A percentile compares a stretch with the other conserved stretches of the same genome.
phyloP scores from a whole-genome alignment of 805 yeast species.

The Pichia eremophila region DNA sequence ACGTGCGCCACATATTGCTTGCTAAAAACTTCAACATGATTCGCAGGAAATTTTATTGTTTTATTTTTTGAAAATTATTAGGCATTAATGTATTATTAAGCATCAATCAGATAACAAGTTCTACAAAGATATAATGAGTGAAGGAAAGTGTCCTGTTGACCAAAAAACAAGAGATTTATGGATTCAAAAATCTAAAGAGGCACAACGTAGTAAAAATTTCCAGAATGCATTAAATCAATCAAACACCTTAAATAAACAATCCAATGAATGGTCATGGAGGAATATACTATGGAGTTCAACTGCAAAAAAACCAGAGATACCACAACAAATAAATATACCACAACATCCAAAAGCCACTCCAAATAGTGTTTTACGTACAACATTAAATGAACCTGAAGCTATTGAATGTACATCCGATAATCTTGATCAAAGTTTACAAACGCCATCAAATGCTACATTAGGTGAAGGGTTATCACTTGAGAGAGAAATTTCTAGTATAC shows the following conservation, averaged over 20 bases:
- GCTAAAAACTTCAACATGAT: background rate
- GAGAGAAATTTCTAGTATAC: constrained; percentile 73
- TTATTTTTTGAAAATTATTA: background rate
- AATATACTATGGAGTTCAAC: constrained; percentile 16
- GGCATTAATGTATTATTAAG: background rate
- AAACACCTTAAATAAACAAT: background rate
- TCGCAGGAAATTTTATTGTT: background rate
- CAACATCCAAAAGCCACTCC: background rate
- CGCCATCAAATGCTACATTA: constrained; percentile 19
- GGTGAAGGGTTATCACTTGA: constrained; percentile 52
- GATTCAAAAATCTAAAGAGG: constrained; percentile 31
- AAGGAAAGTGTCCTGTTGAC: constrained; percentile 56
- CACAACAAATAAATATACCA: background rate
- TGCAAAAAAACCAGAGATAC: background rate
- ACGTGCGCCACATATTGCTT: background rate
- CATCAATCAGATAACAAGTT: too few relatives aligned
- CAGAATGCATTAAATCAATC: constrained; percentile 6
- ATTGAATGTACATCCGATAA: constrained; percentile 42
- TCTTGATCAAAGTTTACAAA: constrained; percentile 20
- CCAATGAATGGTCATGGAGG: constrained; percentile 9
- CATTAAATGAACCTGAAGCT: constrained; percentile 21
- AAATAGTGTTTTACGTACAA: constrained; percentile 1
- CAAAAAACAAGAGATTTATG: constrained; percentile 51
- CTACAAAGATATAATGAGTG: background rate
- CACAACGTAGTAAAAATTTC: constrained; percentile 1